Conservation (phyloP, 2,329 filamentous ascomycete genomes). For the Davidsoniella virescens region DNA sequence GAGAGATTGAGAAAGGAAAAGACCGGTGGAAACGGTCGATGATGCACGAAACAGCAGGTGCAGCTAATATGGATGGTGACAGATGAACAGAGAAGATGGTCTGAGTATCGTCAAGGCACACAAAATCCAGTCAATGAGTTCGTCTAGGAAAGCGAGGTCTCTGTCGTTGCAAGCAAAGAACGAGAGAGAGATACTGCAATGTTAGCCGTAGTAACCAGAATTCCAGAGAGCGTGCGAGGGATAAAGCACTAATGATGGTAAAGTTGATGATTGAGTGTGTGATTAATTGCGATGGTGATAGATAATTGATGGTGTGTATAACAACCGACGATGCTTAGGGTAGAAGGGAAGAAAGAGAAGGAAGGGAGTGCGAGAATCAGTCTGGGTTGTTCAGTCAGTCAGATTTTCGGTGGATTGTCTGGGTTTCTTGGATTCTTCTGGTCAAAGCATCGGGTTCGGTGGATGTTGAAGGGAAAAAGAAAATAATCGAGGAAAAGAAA, state of each 20-base stretch:
- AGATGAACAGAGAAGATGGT: too few relatives aligned
- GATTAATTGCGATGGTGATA: neutral
- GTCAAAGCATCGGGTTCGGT: neutral
- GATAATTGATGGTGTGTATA: neutral
- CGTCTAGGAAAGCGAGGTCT: neutral
- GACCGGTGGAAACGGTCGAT: neutral
- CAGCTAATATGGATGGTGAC: too few relatives aligned
- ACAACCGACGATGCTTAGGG: slow-evolving; percentile 3
- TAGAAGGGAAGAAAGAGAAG: slow-evolving; percentile 2
- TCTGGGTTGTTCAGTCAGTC: slow-evolving; percentile 4
- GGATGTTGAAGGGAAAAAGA: neutral
- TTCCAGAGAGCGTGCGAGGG: slow-evolving; percentile 3
- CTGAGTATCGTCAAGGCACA: too few relatives aligned
- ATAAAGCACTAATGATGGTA: neutral
- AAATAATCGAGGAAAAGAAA: slow-evolving; percentile 2
- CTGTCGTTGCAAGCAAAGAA: neutral
- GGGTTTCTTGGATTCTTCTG: neutral
- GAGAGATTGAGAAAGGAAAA: neutral
- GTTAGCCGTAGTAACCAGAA: slow-evolving; percentile 8
- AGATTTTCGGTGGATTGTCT: neutral
- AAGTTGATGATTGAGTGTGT: neutral
- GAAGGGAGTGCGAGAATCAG: slow-evolving; percentile 1
- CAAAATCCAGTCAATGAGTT: too few relatives aligned
- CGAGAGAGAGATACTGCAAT: neutral
- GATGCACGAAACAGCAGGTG: neutral